Evolutionary conservation across 176 grass and related monocot species (phyloP), one percentile per base, ranked within the genome.

Genomic region (Paspalum vaginatum): DNA sequence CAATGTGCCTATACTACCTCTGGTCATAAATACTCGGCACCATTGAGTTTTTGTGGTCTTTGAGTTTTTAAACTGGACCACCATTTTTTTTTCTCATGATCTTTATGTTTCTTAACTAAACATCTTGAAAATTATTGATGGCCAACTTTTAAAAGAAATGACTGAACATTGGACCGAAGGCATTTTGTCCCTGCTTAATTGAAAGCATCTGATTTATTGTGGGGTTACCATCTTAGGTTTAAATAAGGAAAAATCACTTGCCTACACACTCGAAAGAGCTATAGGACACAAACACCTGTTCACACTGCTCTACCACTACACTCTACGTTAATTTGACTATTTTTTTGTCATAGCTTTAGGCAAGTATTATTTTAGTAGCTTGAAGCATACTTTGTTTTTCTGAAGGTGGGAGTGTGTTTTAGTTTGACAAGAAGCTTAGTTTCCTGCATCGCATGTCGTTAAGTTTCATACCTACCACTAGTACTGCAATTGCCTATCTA

Each of bases 321-420:
- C 24, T 58, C 9, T 58, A 58, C 55, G n/a, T 27, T 61, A 15
- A 25, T 61, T 61, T 32, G 5, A 61, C 59, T 13, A 1, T 2
- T 27, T 61, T 61, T 61, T 61, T 10, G 24, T 14, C 12, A 26
- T 27, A 32, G 59, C 27, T 5, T 61, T 32, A 61, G 15, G 59
- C 5, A 25, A 32, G 24, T 61, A 1, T 60, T 79, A 44, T 71
- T 78, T 69, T 81, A 68, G 21, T 65, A 68, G 13, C 50, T 87
- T 37, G 9, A 62, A 70, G 37, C 52, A 76, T 61, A 32, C 16
- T 61, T 47, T 51, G 26, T n/a, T 42, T 46, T 64, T 48, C 26
- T 60, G 42, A 75, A 50, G 27, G 58, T 27, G 6, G 11, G 15
- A 8, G 11, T 71, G 59, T 65, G n/a, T 59, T 57, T 25, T 75